Evolutionary conservation across 2,329 filamentous ascomycete species (phyloP).

Genomic region (Paraphoma sp.): DNA sequence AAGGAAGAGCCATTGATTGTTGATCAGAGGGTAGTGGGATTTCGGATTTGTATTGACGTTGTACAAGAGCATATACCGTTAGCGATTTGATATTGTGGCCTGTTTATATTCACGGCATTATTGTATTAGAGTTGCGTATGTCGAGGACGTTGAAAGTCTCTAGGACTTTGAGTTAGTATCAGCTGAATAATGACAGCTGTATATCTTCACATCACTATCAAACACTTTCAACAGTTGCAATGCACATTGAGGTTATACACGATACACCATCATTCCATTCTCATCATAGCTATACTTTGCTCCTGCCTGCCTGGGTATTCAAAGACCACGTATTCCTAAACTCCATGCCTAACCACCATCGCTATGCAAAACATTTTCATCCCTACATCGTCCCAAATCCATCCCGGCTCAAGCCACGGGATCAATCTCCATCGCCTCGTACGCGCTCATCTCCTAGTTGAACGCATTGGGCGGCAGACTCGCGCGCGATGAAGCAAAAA

Average conservation of each 20-base stretch:
- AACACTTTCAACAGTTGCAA: not conserved
- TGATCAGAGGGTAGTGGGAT: not conserved
- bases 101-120: not conserved
- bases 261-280: not conserved
- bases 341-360: not conserved
- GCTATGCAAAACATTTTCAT: not conserved
- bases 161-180: not conserved
- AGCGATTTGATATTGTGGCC: not conserved
- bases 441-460: not conserved
- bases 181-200: not conserved
- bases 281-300: not conserved
- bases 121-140: not conserved
- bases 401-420: too few species aligned
- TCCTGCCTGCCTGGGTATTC: not conserved
- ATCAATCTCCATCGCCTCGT: too few species aligned
- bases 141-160: not conserved
- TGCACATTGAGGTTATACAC: not conserved
- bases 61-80: too few species aligned
- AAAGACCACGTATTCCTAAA: not conserved
- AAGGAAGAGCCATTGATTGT: constrained; percentile 42
- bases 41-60: not conserved
- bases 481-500: constrained; percentile 76
- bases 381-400: not conserved
- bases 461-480: constrained; percentile 53
- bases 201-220: not conserved